phyloP scores from a whole-genome alignment of 441 rosid genomes.

The Hura crepitans region DNA sequence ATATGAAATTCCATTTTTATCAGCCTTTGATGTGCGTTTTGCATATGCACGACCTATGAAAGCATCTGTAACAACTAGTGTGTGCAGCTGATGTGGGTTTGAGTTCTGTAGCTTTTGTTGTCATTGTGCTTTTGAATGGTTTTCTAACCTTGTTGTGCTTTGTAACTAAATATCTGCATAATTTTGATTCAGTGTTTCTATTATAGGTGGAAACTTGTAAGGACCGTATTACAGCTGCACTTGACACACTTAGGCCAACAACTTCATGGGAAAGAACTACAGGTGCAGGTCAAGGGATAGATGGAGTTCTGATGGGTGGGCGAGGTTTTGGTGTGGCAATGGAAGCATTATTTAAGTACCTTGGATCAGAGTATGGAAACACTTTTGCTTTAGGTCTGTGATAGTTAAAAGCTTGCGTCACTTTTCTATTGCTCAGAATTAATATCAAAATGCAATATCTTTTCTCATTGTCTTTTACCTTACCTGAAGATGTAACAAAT shows the following conservation, averaged over 20 bases:
- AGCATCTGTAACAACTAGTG: no score
- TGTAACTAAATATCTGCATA: not conserved
- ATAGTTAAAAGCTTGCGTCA: conserved; percentile 23
- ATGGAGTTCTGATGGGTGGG: conserved; percentile 90
- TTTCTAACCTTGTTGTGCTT: not conserved
- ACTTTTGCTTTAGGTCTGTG: conserved; percentile 85
- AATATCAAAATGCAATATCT: not conserved
- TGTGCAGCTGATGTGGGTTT: not conserved
- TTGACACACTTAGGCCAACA: conserved; percentile 92
- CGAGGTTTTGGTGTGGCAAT: conserved; percentile 96
- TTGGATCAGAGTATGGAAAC: conserved; percentile 93
- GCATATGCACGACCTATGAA: no score
- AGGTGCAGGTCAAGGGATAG: conserved; percentile 76
- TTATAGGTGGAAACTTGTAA: conserved; percentile 81
- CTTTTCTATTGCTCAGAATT: conserved; percentile 11
- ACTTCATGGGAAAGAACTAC: conserved; percentile 95
- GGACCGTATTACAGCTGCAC: conserved; percentile 84
- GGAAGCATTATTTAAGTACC: conserved; percentile 87
- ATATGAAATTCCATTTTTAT: no score
- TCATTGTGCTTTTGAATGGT: conserved; percentile 13
- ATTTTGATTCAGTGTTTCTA: conserved; percentile 18
- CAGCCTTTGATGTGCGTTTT: no score
- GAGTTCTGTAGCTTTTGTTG: conserved; percentile 6
- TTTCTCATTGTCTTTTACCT: conserved; percentile 11
- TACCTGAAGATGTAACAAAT: conserved; percentile 11